These are phyloP conservation scores for Cladosporium velox DNA, from an alignment of 2,329 filamentous ascomycete genomes.

Conservation along the genomic window DNA sequence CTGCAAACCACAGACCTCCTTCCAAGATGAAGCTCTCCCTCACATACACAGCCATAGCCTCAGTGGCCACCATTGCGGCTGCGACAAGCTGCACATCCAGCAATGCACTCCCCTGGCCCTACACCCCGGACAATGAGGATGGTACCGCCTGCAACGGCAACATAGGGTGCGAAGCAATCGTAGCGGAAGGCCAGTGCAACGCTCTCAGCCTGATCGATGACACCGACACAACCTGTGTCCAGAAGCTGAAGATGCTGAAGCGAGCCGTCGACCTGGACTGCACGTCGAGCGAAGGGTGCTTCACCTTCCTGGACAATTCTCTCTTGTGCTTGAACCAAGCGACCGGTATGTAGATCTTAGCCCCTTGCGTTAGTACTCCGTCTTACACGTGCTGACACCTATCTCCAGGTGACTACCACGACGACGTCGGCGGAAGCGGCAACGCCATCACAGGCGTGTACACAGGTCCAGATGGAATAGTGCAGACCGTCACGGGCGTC, in stretches of 20 bases:
- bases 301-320: conserved; percentile 6
- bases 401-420: conserved; percentile 23
- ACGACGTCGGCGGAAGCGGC: conserved; percentile 21
- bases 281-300: conserved; percentile 14
- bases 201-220: conserved; percentile 17
- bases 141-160: conserved; percentile 13
- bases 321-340: conserved; percentile 15
- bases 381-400: not conserved
- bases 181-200: conserved; percentile 21
- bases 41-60: not conserved
- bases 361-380: not conserved
- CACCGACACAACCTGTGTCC: conserved; percentile 5
- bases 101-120: conserved; percentile 6
- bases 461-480: conserved; percentile 22
- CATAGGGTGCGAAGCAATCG: conserved; percentile 11
- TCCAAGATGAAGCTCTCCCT: conserved; percentile 23
- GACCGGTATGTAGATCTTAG: conserved; percentile 12
- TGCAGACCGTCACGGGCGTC: conserved; percentile 23
- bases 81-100: conserved; percentile 12
- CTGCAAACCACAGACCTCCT: not conserved
- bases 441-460: conserved; percentile 23
- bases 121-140: not conserved
- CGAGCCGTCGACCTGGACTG: conserved; percentile 10
- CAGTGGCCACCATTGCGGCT: not conserved
- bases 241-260: conserved; percentile 13